phyloP scores from a whole-genome alignment of 441 rosid species.

The Raphanus hybrid region DNA sequence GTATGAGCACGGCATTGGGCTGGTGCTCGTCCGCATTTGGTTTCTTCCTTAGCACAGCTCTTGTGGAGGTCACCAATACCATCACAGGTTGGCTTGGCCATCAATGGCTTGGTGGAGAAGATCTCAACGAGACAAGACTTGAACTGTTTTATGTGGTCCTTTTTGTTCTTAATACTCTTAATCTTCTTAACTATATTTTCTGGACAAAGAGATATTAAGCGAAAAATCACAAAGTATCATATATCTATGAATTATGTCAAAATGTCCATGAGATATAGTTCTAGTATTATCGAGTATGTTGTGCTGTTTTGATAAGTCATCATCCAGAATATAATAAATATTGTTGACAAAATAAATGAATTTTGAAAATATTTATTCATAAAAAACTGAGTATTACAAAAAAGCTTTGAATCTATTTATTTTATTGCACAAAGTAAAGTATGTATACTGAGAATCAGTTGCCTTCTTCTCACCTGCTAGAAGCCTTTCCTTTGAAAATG shows the following conservation, averaged over 20 bases:
- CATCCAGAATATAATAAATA: background rate
- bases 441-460: background rate
- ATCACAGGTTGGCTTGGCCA: conserved; percentile 2
- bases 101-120: background rate
- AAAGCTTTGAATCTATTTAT: background rate
- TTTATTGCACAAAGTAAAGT: background rate
- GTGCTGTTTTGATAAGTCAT: background rate
- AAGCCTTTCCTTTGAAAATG: too few relatives aligned
- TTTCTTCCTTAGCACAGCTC: conserved; percentile 51
- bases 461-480: too few relatives aligned
- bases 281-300: background rate
- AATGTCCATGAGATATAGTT: background rate
- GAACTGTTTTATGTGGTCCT: background rate
- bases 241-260: background rate
- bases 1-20: conserved; percentile 53
- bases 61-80: conserved; percentile 47
- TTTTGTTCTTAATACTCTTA: background rate
- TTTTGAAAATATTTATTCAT: too few relatives aligned
- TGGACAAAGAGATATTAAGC: background rate
- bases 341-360: background rate
- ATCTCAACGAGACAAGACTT: background rate
- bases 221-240: background rate
- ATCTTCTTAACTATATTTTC: background rate
- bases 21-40: conserved; percentile 59
- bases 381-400: background rate